phyloP scores from a whole-genome alignment of 139 green algal species.

The Pedinophyceae sp. region DNA sequence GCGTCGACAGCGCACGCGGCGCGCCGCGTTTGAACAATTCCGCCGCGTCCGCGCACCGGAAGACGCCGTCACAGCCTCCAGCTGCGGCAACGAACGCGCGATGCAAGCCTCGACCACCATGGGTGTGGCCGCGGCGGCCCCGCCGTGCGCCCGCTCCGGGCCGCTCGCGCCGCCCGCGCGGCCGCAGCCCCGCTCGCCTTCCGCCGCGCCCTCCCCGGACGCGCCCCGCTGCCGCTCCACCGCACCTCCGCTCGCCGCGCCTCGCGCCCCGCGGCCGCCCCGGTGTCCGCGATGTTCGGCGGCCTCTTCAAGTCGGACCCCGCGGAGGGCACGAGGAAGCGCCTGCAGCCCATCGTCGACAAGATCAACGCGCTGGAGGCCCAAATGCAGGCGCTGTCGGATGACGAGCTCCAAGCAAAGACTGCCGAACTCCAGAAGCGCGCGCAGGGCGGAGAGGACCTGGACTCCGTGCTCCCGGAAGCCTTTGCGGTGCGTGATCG shows the following conservation, averaged over 20 bases:
- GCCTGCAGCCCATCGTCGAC: slow-evolving; percentile 41
- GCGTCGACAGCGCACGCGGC: too few relatives aligned
- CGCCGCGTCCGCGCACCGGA: too few relatives aligned
- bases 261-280: background rate
- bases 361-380: slow-evolving; percentile 75
- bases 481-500: slow-evolving; percentile 51
- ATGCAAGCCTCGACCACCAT: too few relatives aligned
- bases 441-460: slow-evolving; percentile 32
- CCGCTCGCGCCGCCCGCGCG: too few relatives aligned
- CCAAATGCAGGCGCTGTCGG: slow-evolving; percentile 43
- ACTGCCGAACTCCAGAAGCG: slow-evolving; percentile 59
- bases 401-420: slow-evolving; percentile 65
- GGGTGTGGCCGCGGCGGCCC: too few relatives aligned
- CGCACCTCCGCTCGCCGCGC: background rate
- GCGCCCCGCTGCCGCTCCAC: too few relatives aligned
- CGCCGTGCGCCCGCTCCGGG: too few relatives aligned
- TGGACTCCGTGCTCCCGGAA: slow-evolving; percentile 78
- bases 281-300: slow-evolving; percentile 10
- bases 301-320: slow-evolving; percentile 13
- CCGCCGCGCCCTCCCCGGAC: too few relatives aligned
- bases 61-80: too few relatives aligned
- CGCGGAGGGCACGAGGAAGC: slow-evolving; percentile 14
- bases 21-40: too few relatives aligned
- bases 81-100: too few relatives aligned
- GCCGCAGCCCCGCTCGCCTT: too few relatives aligned